Evolutionary conservation across 176 grass and related monocot species (phyloP).

Genomic region (Musa itinerans): DNA sequence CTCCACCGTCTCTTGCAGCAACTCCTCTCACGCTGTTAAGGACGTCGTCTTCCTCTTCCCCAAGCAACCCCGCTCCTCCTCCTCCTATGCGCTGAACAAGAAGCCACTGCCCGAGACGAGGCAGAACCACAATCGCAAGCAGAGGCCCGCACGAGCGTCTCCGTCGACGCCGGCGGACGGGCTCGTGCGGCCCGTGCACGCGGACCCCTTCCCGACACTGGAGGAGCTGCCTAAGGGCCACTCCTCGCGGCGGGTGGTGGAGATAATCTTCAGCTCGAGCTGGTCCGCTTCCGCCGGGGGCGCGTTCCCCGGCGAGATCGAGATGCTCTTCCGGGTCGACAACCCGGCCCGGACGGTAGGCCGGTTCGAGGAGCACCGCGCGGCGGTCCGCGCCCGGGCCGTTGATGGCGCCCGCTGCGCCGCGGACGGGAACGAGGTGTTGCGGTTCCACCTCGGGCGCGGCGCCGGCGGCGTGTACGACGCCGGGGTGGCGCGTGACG

Average conservation of each 20-base stretch:
- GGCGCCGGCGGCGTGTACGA: conserved; percentile 4
- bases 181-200: conserved; percentile 20
- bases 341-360: conserved; percentile 54
- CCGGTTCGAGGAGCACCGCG: conserved; percentile 86
- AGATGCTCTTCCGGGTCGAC: conserved; percentile 94
- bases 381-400: conserved; percentile 38
- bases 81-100: neutral
- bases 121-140: conserved; percentile 24
- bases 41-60: conserved; percentile 25
- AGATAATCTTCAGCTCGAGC: conserved; percentile 88
- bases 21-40: conserved; percentile 30
- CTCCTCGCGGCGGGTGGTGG: conserved; percentile 78
- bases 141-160: conserved; percentile 9
- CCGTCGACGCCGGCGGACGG: conserved; percentile 19
- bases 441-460: conserved; percentile 46
- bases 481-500: conserved; percentile 12
- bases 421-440: conserved; percentile 91
- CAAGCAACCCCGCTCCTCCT: conserved; percentile 10
- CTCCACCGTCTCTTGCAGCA: conserved; percentile 41
- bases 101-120: conserved; percentile 14
- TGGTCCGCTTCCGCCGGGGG: conserved; percentile 28
- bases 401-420: conserved; percentile 40
- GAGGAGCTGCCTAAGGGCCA: conserved; percentile 63
- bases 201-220: conserved; percentile 38
- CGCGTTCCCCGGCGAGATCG: conserved; percentile 55